Evolutionary conservation across 2,329 filamentous ascomycete species (phyloP), one percentile per base, ranked within the genome.

Genomic region (Clonostachys rosea): DNA sequence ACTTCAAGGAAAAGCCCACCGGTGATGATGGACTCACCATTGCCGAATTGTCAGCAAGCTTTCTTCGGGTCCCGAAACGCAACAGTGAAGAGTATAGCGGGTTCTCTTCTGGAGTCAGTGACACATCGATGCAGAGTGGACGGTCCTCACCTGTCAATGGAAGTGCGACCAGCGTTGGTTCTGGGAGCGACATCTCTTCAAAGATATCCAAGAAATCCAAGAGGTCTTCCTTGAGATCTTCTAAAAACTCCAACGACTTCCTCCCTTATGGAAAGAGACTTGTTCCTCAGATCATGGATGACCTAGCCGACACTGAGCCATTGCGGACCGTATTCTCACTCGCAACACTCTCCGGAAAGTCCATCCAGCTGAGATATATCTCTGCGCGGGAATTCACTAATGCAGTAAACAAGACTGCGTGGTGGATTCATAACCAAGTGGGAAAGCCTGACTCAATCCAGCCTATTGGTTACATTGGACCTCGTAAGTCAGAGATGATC

Each of bases 401-500:
- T 5, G 61, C 61, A 0, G 51, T 64, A 10, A 51, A 64, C 40
- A 63, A 61, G 44, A 57, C 56, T 0, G 60, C 61, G 12, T 64
- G 62, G 62, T 59, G 58, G 57, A 49, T 65, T 17, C 52, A 47
- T 8, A 40, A 48, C 12, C 41, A 57, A n/a, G 49, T 57, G 18
- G 54, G 56, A 5, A 48, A 49, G 34, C 39, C 47, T 8, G 40
- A 45, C 10, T 45, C 43, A 3, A 52, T 60, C 5, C 48, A 56
- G 24, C 46, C 58, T 1, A 37, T 62, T 6, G 61, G 58, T 1
- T 65, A 65, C 37, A 62, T 64, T 20, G 62, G 62, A 41, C 62
- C 62, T 11, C 62, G 62, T 64, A 55, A 57, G 62, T 59, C 35
- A 8, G 9, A 20, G 1, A 30, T 3, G 24, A 30, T 8, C 24